Evolutionary conservation across 352 stramenopile species (phyloP).

Genomic region (Phytophthora ohioensis): DNA sequence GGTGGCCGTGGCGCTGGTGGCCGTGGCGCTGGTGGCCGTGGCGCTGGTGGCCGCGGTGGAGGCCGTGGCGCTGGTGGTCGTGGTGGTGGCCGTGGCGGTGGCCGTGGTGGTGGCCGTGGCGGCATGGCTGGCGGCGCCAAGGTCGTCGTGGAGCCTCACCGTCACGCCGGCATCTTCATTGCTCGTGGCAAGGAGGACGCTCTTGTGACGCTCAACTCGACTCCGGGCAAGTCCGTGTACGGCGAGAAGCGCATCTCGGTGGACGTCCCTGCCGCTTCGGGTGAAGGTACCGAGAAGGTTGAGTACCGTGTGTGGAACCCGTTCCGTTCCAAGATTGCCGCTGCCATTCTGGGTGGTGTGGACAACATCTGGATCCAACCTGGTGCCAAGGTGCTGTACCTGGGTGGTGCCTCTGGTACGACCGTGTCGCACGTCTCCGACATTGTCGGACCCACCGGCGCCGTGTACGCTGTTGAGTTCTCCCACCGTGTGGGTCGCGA

Average conservation of each 20-base stretch:
- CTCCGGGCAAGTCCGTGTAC: conserved; percentile 99
- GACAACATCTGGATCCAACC: conserved; percentile 99
- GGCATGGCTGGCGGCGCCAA: conserved; percentile 97
- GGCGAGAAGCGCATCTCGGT: conserved; percentile 99
- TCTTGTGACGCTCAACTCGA: conserved; percentile 98
- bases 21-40: conserved; percentile 52
- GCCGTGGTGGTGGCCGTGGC: conserved; percentile 68
- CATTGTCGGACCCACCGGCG: conserved; percentile 97
- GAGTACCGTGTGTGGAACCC: conserved; percentile 99
- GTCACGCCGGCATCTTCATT: conserved; percentile 99
- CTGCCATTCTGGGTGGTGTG: conserved; percentile 98
- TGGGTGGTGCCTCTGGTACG: conserved; percentile 98
- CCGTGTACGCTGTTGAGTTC: conserved; percentile 99
- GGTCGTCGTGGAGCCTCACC: conserved; percentile 98
- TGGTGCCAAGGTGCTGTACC: conserved; percentile 98
- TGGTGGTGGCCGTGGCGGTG: conserved; percentile 53
- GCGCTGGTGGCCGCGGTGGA: conserved; percentile 5
- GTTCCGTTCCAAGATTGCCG: conserved; percentile 99
- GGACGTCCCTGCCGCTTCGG: conserved; percentile 92
- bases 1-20: conserved; percentile 64
- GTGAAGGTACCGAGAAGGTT: conserved; percentile 95
- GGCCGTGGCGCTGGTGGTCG: conserved; percentile 54
- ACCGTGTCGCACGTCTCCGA: conserved; percentile 99
- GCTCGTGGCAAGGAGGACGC: conserved; percentile 99
- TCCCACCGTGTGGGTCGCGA: conserved; percentile 98